A percentile compares a stretch with the other conserved stretches of the same genome.
Evolutionary conservation across 352 stramenopile genomes (phyloP).

Genomic region (Aphanomyces stellatus): DNA sequence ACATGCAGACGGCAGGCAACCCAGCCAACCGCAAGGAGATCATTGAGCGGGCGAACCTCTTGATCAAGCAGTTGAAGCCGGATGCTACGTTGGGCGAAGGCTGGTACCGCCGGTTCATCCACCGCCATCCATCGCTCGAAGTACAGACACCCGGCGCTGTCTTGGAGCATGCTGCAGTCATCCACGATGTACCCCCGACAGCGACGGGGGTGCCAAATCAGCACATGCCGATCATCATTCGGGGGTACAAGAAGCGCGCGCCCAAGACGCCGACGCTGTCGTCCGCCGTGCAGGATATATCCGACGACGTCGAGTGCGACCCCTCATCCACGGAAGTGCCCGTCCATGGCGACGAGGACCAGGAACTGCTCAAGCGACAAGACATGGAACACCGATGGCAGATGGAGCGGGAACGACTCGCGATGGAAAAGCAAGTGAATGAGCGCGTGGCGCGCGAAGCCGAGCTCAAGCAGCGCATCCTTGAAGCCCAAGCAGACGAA

Average conservation of each 20-base stretch:
- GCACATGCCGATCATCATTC: not conserved
- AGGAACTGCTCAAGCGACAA: not conserved
- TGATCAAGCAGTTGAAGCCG: conserved; percentile 9
- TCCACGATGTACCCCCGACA: not conserved
- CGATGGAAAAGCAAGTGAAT: not conserved
- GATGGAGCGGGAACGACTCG: not conserved
- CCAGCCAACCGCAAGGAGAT: not conserved
- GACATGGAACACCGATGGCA: conserved; percentile 3
- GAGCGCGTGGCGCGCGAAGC: not conserved
- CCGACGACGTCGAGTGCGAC: not conserved
- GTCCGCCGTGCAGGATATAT: not conserved
- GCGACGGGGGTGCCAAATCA: not conserved
- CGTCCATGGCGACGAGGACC: not conserved
- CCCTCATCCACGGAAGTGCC: not conserved
- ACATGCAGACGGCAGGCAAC: not conserved
- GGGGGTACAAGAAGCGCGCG: conserved; percentile 3
- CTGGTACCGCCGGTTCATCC: conserved; percentile 4
- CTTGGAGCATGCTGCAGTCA: not conserved
- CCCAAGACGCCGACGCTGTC: not conserved
- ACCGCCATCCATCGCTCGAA: conserved; percentile 2
- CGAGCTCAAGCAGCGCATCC: not conserved
- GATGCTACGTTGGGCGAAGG: conserved; percentile 2
- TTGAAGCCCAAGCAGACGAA: not conserved
- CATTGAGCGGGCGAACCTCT: not conserved
- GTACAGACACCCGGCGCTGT: not conserved